Evolutionary conservation across 2,329 filamentous ascomycete species (phyloP), one percentile per base, ranked within the genome.

Genomic region (Blastomyces emzantsi): DNA sequence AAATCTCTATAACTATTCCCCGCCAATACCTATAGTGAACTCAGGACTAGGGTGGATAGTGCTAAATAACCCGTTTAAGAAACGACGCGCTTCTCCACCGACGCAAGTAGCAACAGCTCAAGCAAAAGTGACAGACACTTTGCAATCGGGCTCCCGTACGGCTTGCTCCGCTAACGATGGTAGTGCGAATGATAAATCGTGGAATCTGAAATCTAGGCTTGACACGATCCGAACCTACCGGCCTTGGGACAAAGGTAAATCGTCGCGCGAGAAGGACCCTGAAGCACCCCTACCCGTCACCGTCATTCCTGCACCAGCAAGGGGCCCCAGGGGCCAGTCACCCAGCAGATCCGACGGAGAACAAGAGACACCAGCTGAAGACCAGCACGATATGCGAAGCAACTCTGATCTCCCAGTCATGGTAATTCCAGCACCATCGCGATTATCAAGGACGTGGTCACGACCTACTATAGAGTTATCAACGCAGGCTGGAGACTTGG

Each of bases 71-170:
- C 81, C 83, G 0, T 87, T 87, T 73, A 82, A 81, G 68, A 77
- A 83, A 54, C 80, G 82, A 69, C 81, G 82, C 36, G 80, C 80
- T 1, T 83, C 83, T 39, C 82, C 85, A 13, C 85, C 85, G 7
- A 80, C 80, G 43, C 85, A 87, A 71, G 78, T 87, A 55, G 83
- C 83, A 39, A 80, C 79, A 60, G 85, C 83, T 2, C 79, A 81
- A 68, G 80, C 81, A 47, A 79, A 78, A 63, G 77, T 80, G 30
- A 63, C 57, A 57, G 13, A 63, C 58, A n/a, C 63, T 64, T 36
- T 30, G 30, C 57, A 57, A 33, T 30, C 45, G 28, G 60, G n/a
- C 43, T 43, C 25, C 19, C 11, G 28, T 19, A 15, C 33, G 8
- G 19, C 33, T 41, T n/a, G 6, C 5, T 28, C 36, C 7, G 30